Evolutionary conservation across 352 stramenopile species (phyloP).

Genomic region (Phytophthora sansomeana): DNA sequence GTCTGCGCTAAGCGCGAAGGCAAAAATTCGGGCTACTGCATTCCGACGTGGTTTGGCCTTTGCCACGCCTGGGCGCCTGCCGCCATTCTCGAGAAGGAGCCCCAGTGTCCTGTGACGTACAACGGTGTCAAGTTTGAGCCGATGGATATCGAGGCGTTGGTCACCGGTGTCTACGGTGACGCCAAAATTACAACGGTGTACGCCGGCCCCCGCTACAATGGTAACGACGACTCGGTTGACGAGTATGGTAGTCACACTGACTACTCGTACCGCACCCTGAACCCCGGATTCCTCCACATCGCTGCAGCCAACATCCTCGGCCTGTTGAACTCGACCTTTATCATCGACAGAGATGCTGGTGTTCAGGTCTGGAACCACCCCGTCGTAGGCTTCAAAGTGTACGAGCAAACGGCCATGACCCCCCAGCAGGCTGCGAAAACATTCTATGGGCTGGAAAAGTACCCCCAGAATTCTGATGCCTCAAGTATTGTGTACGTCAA

Average conservation of each 20-base stretch:
- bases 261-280: conserved; percentile 41
- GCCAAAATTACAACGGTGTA: conserved; percentile 29
- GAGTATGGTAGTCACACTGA: conserved; percentile 44
- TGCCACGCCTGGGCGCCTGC: conserved; percentile 46
- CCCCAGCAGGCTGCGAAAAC: conserved; percentile 27
- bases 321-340: conserved; percentile 41
- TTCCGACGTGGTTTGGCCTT: conserved; percentile 42
- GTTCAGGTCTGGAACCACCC: conserved; percentile 59
- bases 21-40: conserved; percentile 37
- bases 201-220: conserved; percentile 39
- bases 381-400: conserved; percentile 46
- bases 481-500: conserved; percentile 43
- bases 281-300: conserved; percentile 47
- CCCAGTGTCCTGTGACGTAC: conserved; percentile 35
- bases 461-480: conserved; percentile 45
- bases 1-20: conserved; percentile 30
- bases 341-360: conserved; percentile 41
- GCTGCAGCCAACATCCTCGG: conserved; percentile 47
- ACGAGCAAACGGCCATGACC: conserved; percentile 31
- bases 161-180: conserved; percentile 36
- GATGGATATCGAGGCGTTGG: conserved; percentile 43
- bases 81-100: conserved; percentile 39
- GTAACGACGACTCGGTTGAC: conserved; percentile 25
- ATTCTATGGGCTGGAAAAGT: conserved; percentile 38
- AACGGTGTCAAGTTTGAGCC: conserved; percentile 48